phyloP scores from a whole-genome alignment of 169 alveolate species.

The Eimeria tenella region DNA sequence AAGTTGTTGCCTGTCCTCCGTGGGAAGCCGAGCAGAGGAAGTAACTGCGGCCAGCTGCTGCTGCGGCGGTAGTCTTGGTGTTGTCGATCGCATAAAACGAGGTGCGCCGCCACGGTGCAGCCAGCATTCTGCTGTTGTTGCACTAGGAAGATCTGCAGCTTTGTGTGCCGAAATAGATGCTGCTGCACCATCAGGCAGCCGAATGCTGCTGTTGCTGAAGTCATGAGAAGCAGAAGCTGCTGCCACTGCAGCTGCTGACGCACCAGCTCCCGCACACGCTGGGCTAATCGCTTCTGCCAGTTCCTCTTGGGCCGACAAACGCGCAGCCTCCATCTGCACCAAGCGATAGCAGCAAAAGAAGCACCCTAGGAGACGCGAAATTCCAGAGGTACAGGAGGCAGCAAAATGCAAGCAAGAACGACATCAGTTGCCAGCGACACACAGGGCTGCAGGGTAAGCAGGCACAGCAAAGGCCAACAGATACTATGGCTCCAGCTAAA shows the following conservation, averaged over 20 bases:
- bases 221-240: constrained; percentile 48
- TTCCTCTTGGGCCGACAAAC: constrained; percentile 57
- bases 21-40: constrained; percentile 9
- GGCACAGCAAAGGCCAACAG: background rate
- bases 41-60: constrained; percentile 25
- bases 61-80: constrained; percentile 48
- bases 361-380: background rate
- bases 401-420: background rate
- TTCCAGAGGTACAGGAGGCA: background rate
- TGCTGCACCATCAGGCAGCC: background rate
- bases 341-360: constrained; percentile 8
- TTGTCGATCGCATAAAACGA: background rate
- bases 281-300: constrained; percentile 52
- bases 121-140: constrained; percentile 55
- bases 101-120: constrained; percentile 31
- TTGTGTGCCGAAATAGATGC: background rate
- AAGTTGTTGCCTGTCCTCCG: constrained; percentile 34
- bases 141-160: background rate
- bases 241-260: constrained; percentile 21
- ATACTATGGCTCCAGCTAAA: background rate
- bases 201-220: constrained; percentile 67
- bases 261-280: background rate
- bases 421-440: background rate
- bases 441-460: background rate
- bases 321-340: constrained; percentile 67